Evolutionary conservation across 192 early-diverging fungal species (phyloP).

Genomic region (Chytriomyces sp.): DNA sequence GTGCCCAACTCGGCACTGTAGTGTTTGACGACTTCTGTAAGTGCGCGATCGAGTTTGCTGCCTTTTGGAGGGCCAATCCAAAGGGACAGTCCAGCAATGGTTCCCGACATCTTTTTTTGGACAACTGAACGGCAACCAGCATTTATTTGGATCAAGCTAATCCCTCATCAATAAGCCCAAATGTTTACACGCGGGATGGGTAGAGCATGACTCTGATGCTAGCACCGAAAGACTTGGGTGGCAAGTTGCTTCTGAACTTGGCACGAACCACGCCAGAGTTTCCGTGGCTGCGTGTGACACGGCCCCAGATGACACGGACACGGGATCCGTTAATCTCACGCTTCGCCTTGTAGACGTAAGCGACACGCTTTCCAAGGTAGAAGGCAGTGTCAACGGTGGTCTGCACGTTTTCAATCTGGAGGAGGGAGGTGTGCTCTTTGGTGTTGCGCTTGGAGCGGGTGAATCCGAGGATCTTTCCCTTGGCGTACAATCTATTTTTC

Average conservation of each 20-base stretch:
- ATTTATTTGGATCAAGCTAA: too few species aligned
- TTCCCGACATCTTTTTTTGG: not conserved
- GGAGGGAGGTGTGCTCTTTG: constrained; percentile 85
- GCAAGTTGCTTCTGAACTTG: constrained; percentile 96
- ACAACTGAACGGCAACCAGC: not conserved
- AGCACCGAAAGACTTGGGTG: constrained; percentile 91
- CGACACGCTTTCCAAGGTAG: constrained; percentile 98
- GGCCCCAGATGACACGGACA: constrained; percentile 98
- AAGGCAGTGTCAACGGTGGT: constrained; percentile 89
- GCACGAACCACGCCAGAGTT: constrained; percentile 95
- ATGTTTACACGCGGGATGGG: constrained; percentile 79
- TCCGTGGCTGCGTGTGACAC: constrained; percentile 93
- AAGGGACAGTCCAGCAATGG: constrained; percentile 29
- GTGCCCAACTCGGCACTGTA: constrained; percentile 31
- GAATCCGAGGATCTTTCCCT: constrained; percentile 95
- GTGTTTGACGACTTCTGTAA: constrained; percentile 4
- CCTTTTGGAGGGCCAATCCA: constrained; percentile 31
- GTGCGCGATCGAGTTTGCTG: not conserved
- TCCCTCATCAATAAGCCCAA: too few species aligned
- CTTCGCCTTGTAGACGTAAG: constrained; percentile 96
- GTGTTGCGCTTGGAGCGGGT: constrained; percentile 91
- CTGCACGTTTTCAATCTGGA: constrained; percentile 91
- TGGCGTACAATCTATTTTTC: constrained; percentile 98
- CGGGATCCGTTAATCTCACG: constrained; percentile 85
- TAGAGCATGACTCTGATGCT: constrained; percentile 94